phyloP scores from a whole-genome alignment of 768 basidiomycete species.

The Peribolospora kevripleyi region DNA sequence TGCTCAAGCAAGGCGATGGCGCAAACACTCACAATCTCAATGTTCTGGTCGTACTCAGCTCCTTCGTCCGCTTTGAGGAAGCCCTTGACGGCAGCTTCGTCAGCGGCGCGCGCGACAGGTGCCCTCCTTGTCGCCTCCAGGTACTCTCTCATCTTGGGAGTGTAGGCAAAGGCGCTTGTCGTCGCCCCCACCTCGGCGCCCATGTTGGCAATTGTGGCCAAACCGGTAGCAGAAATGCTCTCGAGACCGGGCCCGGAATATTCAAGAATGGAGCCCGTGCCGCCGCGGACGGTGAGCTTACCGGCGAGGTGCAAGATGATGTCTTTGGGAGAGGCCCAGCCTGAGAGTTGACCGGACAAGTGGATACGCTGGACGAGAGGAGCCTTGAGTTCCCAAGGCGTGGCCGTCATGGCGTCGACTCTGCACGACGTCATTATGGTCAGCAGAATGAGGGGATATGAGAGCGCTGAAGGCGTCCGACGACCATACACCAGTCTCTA shows the following conservation, averaged over 20 bases:
- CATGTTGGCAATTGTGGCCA: constrained; percentile 92
- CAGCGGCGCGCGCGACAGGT: constrained; percentile 65
- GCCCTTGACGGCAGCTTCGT: constrained; percentile 48
- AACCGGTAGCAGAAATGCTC: constrained; percentile 76
- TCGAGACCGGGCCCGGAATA: constrained; percentile 87
- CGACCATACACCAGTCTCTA: background rate
- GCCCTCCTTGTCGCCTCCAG: constrained; percentile 69
- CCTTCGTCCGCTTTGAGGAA: constrained; percentile 64
- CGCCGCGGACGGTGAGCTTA: constrained; percentile 78
- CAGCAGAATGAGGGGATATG: background rate
- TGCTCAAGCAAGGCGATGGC: constrained; percentile 13
- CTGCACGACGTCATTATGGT: background rate
- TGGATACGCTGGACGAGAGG: too few relatives aligned
- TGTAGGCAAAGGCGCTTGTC: constrained; percentile 93
- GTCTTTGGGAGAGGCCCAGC: constrained; percentile 92
- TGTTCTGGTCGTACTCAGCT: constrained; percentile 79
- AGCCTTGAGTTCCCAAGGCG: constrained; percentile 92
- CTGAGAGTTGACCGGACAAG: constrained; percentile 42
- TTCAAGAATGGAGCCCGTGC: constrained; percentile 84
- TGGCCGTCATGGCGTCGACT: constrained; percentile 92
- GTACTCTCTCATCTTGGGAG: constrained; percentile 65
- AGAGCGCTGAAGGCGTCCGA: background rate
- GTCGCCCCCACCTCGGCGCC: constrained; percentile 99
- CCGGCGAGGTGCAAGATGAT: constrained; percentile 84
- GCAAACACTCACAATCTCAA: constrained; percentile 51